phyloP scores from a whole-genome alignment of 2,329 filamentous ascomycete genomes.

The Aspergillus sp. region DNA sequence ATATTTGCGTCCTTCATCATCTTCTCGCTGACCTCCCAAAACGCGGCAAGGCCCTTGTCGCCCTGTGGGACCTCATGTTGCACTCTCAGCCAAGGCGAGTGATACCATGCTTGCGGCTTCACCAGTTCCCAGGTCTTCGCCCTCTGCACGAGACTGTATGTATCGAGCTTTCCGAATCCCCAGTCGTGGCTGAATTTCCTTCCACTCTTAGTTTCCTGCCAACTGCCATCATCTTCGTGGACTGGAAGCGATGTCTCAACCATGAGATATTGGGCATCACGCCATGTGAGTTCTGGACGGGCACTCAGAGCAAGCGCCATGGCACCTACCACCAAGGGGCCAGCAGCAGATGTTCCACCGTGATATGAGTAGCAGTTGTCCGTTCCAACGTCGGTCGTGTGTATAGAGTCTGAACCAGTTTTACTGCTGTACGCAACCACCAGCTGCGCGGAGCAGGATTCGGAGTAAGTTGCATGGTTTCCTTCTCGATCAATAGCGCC shows the following conservation, averaged over 20 bases:
- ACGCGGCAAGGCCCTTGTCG: conserved; percentile 71
- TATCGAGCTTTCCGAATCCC: conserved; percentile 94
- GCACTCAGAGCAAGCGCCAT: conserved; percentile 84
- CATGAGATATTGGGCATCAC: conserved; percentile 90
- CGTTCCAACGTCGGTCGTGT: conserved; percentile 90
- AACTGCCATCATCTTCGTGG: conserved; percentile 70
- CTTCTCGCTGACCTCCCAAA: conserved; percentile 77
- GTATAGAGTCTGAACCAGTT: conserved; percentile 74
- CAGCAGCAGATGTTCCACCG: conserved; percentile 92
- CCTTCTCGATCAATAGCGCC: conserved; percentile 87
- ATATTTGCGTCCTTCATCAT: conserved; percentile 82
- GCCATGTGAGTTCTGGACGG: conserved; percentile 85
- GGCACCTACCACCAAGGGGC: conserved; percentile 87
- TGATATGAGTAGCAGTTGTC: conserved; percentile 79
- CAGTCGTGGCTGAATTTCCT: conserved; percentile 91
- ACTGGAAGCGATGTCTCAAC: conserved; percentile 81
- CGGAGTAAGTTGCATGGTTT: conserved; percentile 91
- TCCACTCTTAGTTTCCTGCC: conserved; percentile 77
- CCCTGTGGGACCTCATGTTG: conserved; percentile 84
- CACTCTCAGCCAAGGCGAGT: conserved; percentile 91
- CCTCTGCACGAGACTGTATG: conserved; percentile 77
- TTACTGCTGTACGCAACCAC: conserved; percentile 97
- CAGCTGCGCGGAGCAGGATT: conserved; percentile 90
- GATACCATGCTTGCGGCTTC: conserved; percentile 94
- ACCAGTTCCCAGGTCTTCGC: conserved; percentile 84